phyloP scores from a whole-genome alignment of 306 rosid genomes.

The Pyrus bretschneideri region DNA sequence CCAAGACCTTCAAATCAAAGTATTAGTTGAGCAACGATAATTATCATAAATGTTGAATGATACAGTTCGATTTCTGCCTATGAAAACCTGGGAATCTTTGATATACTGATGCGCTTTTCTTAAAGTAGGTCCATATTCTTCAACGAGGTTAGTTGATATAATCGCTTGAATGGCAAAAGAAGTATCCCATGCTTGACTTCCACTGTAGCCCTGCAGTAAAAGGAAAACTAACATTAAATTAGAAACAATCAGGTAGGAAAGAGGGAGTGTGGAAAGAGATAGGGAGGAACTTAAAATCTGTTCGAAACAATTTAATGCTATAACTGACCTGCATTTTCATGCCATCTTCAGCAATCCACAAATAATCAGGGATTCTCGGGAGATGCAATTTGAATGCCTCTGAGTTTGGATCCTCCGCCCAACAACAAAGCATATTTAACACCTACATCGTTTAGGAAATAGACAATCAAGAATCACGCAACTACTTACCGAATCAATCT shows the following conservation, averaged over 20 bases:
- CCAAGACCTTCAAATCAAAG: constrained; percentile 27
- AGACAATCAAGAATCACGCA: constrained; percentile 3
- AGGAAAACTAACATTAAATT: neutral
- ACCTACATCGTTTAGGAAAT: constrained; percentile 49
- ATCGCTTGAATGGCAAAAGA: constrained; percentile 70
- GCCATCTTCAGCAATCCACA: constrained; percentile 97
- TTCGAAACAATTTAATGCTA: neutral
- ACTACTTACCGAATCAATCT: neutral
- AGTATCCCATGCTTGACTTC: constrained; percentile 84
- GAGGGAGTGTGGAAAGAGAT: neutral
- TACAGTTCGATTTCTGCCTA: neutral
- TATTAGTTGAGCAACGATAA: neutral
- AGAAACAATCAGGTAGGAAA: neutral
- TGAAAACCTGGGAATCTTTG: constrained; percentile 49
- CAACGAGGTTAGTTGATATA: constrained; percentile 45
- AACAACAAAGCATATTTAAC: constrained; percentile 84
- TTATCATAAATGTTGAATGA: neutral
- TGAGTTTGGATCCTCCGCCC: constrained; percentile 83
- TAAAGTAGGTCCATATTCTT: constrained; percentile 49
- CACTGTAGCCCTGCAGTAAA: constrained; percentile 72
- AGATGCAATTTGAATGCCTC: constrained; percentile 84
- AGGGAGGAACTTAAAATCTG: neutral
- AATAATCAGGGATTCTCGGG: constrained; percentile 62
- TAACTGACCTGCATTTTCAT: constrained; percentile 80
- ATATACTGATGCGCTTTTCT: constrained; percentile 52